These are phyloP conservation scores for Suillus brevipes DNA, from an alignment of 768 basidiomycete genomes.

Conservation along the genomic window DNA sequence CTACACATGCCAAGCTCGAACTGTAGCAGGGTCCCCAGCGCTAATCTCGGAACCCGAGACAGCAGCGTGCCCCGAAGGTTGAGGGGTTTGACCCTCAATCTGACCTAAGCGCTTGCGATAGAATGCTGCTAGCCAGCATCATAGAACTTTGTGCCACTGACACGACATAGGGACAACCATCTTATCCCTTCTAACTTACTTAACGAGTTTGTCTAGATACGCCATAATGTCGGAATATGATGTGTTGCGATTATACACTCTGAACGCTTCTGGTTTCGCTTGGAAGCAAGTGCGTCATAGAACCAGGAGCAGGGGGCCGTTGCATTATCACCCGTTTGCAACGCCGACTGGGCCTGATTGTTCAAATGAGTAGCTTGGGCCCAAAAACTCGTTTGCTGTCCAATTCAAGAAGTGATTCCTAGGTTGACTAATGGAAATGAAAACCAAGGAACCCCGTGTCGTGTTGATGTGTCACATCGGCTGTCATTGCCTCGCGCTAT, in stretches of 20 bases:
- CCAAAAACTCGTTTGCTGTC: neutral
- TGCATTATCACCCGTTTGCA: neutral
- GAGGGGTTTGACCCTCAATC: neutral
- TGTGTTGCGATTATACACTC: neutral
- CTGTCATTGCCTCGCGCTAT: neutral
- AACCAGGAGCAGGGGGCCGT: neutral
- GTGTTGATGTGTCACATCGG: neutral
- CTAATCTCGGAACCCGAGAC: neutral
- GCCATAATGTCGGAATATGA: neutral
- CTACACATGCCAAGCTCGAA: neutral
- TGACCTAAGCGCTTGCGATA: neutral
- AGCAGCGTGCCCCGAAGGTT: neutral
- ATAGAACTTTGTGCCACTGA: neutral
- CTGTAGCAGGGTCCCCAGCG: neutral
- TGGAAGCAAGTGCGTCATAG: neutral
- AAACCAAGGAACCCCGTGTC: constrained; percentile 6
- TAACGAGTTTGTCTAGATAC: neutral
- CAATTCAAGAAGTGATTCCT: constrained; percentile 6
- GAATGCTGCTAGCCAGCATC: neutral
- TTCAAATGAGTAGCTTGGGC: neutral
- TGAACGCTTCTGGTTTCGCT: neutral
- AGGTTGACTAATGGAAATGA: constrained; percentile 4
- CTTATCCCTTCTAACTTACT: neutral
- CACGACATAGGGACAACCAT: neutral
- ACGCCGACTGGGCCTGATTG: too few relatives aligned